phyloP scores from a whole-genome alignment of 2,329 filamentous ascomycete genomes.

The Domatiomyces catenatus region DNA sequence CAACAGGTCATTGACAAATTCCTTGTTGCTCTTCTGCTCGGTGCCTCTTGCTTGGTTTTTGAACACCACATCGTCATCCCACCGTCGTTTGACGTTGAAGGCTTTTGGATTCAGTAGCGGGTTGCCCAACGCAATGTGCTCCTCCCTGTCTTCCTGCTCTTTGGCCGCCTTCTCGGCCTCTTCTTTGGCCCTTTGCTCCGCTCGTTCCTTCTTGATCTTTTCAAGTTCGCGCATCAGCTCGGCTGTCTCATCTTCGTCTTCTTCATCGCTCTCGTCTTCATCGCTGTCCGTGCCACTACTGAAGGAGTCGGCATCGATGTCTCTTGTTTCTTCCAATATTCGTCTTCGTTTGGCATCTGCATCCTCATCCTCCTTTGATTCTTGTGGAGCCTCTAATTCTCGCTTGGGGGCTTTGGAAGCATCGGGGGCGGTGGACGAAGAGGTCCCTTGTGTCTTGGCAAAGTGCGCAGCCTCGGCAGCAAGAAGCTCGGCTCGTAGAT shows the following conservation, averaged over 20 bases:
- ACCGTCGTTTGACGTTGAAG: slow-evolving; percentile 71
- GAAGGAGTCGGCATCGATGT: slow-evolving; percentile 58
- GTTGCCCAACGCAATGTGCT: slow-evolving; percentile 82
- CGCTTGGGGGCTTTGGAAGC: slow-evolving; percentile 40
- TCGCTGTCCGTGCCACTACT: slow-evolving; percentile 48
- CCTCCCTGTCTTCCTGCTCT: slow-evolving; percentile 70
- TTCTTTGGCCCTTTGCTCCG: slow-evolving; percentile 64
- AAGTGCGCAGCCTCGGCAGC: slow-evolving; percentile 77
- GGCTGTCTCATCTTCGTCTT: slow-evolving; percentile 69
- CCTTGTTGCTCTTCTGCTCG: slow-evolving; percentile 77
- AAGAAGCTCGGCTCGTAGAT: slow-evolving; percentile 79
- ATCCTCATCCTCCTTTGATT: slow-evolving; percentile 41
- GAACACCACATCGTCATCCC: slow-evolving; percentile 98
- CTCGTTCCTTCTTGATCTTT: slow-evolving; percentile 77
- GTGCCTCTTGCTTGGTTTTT: slow-evolving; percentile 96
- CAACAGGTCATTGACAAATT: slow-evolving; percentile 91
- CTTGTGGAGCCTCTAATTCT: slow-evolving; percentile 38
- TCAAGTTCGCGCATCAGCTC: slow-evolving; percentile 85
- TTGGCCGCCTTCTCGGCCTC: slow-evolving; percentile 66
- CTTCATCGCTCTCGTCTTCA: slow-evolving; percentile 48
- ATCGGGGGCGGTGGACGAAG: slow-evolving; percentile 16
- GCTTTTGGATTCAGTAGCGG: slow-evolving; percentile 77
- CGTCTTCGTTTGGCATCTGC: slow-evolving; percentile 67
- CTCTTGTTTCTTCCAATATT: slow-evolving; percentile 73
- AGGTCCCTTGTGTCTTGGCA: slow-evolving; percentile 50